Evolutionary conservation across 768 basidiomycete species (phyloP).

Genomic region (Solioccasus polychromus): DNA sequence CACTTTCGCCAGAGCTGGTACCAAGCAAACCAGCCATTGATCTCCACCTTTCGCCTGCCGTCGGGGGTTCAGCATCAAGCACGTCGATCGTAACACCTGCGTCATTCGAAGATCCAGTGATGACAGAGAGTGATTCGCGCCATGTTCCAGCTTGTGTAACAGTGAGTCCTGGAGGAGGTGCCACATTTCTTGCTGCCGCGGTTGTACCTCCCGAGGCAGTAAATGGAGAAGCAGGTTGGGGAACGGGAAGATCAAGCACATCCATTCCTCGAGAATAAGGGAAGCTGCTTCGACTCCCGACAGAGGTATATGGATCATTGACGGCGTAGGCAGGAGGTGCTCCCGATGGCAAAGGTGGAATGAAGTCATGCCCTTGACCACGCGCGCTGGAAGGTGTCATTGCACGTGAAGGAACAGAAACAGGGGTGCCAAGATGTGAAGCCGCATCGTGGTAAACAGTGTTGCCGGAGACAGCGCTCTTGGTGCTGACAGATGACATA

Average conservation of each 20-base stretch:
- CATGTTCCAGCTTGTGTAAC: constrained; percentile 29
- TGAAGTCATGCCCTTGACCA: constrained; percentile 6
- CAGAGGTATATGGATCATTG: constrained; percentile 28
- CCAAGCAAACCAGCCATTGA: constrained; percentile 37
- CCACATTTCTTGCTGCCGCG: constrained; percentile 13
- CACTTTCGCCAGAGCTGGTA: constrained; percentile 16
- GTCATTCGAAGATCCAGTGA: constrained; percentile 30
- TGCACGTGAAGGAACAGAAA: constrained; percentile 41
- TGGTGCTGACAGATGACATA: constrained; percentile 52
- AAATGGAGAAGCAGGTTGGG: constrained; percentile 55
- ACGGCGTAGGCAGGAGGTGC: constrained; percentile 33
- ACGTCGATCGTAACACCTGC: constrained; percentile 50
- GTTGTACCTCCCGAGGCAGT: constrained; percentile 35
- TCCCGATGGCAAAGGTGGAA: constrained; percentile 19
- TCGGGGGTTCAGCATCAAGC: constrained; percentile 68
- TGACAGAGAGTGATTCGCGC: constrained; percentile 35
- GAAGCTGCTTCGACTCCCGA: constrained; percentile 24
- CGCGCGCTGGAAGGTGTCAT: constrained; percentile 41
- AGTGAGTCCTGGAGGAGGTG: constrained; percentile 39
- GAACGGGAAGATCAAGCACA: constrained; percentile 55
- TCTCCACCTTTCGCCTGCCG: constrained; percentile 60
- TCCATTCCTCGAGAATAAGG: constrained; percentile 37
- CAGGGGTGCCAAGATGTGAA: constrained; percentile 45
- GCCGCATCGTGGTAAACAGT: constrained; percentile 64
- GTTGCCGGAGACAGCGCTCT: constrained; percentile 50